phyloP scores from a whole-genome alignment of 371 early-diverging fungal species.

The Mortierella sp. region DNA sequence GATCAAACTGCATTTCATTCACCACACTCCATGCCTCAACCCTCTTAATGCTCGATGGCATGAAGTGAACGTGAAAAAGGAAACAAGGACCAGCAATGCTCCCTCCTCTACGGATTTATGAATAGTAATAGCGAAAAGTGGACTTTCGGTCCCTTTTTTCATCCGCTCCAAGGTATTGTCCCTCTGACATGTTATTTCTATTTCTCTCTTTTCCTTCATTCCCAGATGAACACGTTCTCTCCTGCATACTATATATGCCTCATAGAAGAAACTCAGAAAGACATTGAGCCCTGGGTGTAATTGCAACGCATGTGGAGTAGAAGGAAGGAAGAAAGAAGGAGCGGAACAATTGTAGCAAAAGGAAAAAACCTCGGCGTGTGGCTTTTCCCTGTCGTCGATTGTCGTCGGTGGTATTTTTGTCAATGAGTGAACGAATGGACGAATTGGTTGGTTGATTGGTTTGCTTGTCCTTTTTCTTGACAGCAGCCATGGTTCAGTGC shows the following conservation, averaged over 20 bases:
- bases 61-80: not conserved
- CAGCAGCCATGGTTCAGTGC: not conserved
- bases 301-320: not conserved
- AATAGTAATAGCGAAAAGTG: not conserved
- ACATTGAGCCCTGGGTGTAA: not conserved
- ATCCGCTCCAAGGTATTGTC: not conserved
- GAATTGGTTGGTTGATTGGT: not conserved
- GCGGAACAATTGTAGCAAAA: not conserved
- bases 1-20: too few relatives aligned
- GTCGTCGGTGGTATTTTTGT: not conserved
- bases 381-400: not conserved
- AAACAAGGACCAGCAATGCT: not conserved
- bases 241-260: not conserved
- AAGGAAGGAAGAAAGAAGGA: not conserved
- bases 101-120: not conserved
- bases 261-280: not conserved
- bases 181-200: slow-evolving; percentile 4
- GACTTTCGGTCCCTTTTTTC: slow-evolving; percentile 11
- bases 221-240: not conserved
- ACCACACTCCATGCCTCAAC: too few relatives aligned
- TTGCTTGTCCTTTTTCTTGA: not conserved
- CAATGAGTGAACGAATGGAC: not conserved
- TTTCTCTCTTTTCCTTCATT: not conserved
- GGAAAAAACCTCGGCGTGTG: slow-evolving; percentile 6
- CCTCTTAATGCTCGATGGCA: too few relatives aligned